phyloP scores from a whole-genome alignment of 139 green algal species.

The Haematococcus lacustris region DNA sequence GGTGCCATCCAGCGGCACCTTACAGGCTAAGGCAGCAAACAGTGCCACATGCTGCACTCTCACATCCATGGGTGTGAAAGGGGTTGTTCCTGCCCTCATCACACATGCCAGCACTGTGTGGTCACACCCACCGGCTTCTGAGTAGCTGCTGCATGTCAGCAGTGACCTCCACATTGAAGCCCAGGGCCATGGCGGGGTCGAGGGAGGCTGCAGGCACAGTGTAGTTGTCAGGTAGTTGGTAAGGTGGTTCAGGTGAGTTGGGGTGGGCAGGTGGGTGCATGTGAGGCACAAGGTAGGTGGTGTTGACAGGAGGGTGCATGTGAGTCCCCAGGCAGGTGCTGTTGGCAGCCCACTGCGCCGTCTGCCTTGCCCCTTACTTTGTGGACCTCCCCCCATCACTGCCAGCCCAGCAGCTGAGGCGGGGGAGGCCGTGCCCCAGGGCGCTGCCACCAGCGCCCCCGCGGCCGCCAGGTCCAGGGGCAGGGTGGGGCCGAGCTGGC shows the following conservation, averaged over 20 bases:
- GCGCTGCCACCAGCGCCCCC: background rate
- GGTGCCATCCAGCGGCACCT: background rate
- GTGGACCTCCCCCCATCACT: background rate
- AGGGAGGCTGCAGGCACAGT: background rate
- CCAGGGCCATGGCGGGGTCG: conserved; percentile 5
- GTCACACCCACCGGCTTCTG: conserved; percentile 8
- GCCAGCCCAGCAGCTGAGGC: background rate
- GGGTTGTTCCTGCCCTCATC: background rate
- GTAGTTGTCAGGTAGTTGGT: too few species aligned
- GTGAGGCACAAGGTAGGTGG: background rate
- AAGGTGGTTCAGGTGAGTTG: background rate
- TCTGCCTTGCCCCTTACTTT: background rate
- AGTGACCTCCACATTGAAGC: conserved; percentile 14
- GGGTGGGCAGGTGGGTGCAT: background rate
- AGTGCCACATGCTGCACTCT: background rate
- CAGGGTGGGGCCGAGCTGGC: background rate
- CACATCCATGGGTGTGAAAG: background rate
- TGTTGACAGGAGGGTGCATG: background rate
- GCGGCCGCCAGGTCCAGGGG: conserved; percentile 2
- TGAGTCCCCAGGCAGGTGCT: background rate
- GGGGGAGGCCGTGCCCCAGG: background rate
- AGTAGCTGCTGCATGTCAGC: conserved; percentile 6
- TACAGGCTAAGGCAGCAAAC: background rate
- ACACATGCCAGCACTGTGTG: background rate
- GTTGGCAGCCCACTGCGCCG: background rate